Evolutionary conservation across 1,284 basidiomycete genomes (phyloP).

Genomic region (Rhodotorula sp.): DNA sequence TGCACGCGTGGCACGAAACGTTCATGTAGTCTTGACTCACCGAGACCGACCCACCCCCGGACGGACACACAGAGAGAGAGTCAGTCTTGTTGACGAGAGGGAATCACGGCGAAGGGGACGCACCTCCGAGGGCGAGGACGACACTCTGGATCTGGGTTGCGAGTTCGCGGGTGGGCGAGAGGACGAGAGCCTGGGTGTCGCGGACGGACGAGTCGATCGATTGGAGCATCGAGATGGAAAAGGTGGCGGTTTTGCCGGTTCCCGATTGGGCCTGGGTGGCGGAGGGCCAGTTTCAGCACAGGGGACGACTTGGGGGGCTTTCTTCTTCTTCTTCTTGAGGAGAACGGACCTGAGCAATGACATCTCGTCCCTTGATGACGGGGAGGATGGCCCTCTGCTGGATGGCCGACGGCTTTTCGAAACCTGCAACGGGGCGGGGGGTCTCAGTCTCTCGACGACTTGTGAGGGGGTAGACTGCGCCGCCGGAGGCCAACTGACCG

Average conservation of each 20-base stretch:
- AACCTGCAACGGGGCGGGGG: slow-evolving; percentile 62
- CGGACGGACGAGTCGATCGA: slow-evolving; percentile 93
- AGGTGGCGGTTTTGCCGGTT: slow-evolving; percentile 99
- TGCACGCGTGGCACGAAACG: slow-evolving; percentile 97
- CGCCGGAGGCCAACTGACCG: slow-evolving; percentile 60
- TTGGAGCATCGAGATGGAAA: slow-evolving; percentile 56
- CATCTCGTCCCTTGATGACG: slow-evolving; percentile 63
- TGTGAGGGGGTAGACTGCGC: too few relatives aligned
- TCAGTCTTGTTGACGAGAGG: too few relatives aligned
- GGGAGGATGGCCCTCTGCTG: slow-evolving; percentile 97
- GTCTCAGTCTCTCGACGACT: not conserved
- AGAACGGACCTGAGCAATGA: slow-evolving; percentile 49
- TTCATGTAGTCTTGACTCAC: slow-evolving; percentile 57
- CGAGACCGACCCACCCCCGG: not conserved
- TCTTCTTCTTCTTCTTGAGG: not conserved
- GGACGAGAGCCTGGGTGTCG: slow-evolving; percentile 93
- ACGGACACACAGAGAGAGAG: not conserved
- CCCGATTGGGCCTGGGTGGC: slow-evolving; percentile 99
- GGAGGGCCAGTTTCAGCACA: not conserved
- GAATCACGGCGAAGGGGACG: not conserved
- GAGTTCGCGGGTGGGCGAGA: slow-evolving; percentile 91
- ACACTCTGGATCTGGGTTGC: slow-evolving; percentile 96
- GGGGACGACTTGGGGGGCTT: too few relatives aligned
- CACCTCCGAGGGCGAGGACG: slow-evolving; percentile 83
- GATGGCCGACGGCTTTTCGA: slow-evolving; percentile 98